Evolutionary conservation across 2,329 filamentous ascomycete species (phyloP), one percentile per base, ranked within the genome.

Genomic region (Aspergillus caelatus): DNA sequence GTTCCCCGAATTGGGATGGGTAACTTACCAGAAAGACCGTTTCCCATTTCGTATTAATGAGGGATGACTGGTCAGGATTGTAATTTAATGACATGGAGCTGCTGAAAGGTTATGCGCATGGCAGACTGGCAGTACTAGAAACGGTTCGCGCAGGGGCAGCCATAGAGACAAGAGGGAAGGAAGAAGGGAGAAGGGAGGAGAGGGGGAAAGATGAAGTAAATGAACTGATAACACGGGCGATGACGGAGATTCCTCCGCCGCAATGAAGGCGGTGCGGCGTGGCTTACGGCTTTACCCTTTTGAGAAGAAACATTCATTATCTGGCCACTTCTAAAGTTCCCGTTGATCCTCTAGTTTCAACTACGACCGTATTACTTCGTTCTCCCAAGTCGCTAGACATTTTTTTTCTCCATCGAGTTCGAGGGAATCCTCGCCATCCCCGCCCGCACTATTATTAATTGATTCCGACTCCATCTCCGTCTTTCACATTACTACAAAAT

Each of bases 81-180:
- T 80, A 84, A 57, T 70, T 74, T 63, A 78, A 74, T 64, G 77
- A 75, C 81, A 83, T 83, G 67, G 68, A 68, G 70, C 54, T 63
- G 63, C 16, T 4, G 48, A 21, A 28, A n/a, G 19, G 4, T 16
- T 50, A 28, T 61, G 56, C 61, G 54, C 60, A 68, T 67, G 58
- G 46, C 62, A 64, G 57, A 28, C 14, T 34, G 26, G 30, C 39
- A 58, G n/a, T 28, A 9, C 14, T 45, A 9, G 11, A 34, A 23
- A 48, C 7, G 28, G 41, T 46, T 46, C 23, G 43, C 16, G 28
- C 21, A 28, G 26, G 30, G n/a, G 21, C 30, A 26, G 50, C 43
- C 36, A 23, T n/a, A 45, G 48, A 19, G 45, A 28, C 32, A 48
- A 19, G 55, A 46, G 28, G 32, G 23, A 2, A 26, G 23, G 23